Evolutionary conservation across 768 basidiomycete genomes (phyloP).

Genomic region (Boletus reticuloceps): DNA sequence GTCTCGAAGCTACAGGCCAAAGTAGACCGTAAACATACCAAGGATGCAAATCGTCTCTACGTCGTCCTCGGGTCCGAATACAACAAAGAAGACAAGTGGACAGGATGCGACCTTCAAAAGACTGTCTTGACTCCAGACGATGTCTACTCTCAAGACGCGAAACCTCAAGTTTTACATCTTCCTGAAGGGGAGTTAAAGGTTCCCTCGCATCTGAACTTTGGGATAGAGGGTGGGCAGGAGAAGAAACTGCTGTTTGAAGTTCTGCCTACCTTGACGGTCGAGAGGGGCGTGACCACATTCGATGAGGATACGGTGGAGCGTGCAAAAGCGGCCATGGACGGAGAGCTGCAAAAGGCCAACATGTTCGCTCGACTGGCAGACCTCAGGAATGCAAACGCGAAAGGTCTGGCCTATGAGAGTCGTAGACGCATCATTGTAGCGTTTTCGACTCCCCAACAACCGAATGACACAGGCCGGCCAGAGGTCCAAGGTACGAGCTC

Average conservation of each 20-base stretch:
- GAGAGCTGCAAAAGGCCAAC: constrained; percentile 47
- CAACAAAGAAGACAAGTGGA: constrained; percentile 67
- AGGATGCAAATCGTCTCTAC: constrained; percentile 49
- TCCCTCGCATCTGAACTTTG: constrained; percentile 61
- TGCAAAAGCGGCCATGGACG: constrained; percentile 26
- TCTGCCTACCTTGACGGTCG: constrained; percentile 55
- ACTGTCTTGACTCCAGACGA: constrained; percentile 55
- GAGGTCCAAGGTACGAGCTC: constrained; percentile 79
- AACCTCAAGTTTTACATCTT: constrained; percentile 25
- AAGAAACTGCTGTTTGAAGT: constrained; percentile 64
- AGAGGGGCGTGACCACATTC: constrained; percentile 23
- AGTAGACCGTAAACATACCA: constrained; percentile 37
- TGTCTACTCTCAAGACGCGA: constrained; percentile 30
- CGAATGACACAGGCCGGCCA: constrained; percentile 74
- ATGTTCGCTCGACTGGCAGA: constrained; percentile 71
- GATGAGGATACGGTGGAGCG: constrained; percentile 19
- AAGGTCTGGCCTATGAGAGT: constrained; percentile 87
- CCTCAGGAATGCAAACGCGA: constrained; percentile 83
- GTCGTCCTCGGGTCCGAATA: constrained; percentile 73
- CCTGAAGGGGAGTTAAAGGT: constrained; percentile 41
- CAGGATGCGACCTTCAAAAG: constrained; percentile 60
- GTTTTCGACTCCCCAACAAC: constrained; percentile 71
- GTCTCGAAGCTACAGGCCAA: constrained; percentile 45
- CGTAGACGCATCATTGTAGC: constrained; percentile 70
- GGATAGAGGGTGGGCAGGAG: constrained; percentile 50